Percentiles rank a stretch among this genome's conserved stretches.
Evolutionary conservation across 1,284 basidiomycete genomes (phyloP).

Genomic region (Trichosporon sp.): DNA sequence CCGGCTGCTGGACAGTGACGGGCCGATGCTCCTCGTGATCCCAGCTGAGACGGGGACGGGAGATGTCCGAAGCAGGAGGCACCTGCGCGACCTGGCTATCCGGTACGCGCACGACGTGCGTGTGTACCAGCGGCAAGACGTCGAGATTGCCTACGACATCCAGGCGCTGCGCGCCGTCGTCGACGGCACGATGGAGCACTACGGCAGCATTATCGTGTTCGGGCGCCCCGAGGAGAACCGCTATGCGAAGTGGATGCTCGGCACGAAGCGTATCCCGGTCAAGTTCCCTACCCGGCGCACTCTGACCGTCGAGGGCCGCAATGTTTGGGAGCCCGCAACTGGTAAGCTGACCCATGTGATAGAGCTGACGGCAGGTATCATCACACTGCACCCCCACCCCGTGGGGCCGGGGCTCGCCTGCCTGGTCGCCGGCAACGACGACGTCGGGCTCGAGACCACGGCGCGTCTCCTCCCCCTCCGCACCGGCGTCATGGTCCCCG

Average conservation of each 20-base stretch:
- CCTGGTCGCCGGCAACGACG: constrained; percentile 60
- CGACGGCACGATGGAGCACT: constrained; percentile 31
- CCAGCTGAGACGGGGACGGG: background rate
- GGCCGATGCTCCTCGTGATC: constrained; percentile 58
- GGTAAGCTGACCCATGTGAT: constrained; percentile 26
- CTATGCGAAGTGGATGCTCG: constrained; percentile 33
- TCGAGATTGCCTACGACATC: constrained; percentile 56
- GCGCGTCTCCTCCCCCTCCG: constrained; percentile 70
- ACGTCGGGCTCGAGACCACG: constrained; percentile 60
- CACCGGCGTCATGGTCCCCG: constrained; percentile 64
- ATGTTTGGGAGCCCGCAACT: constrained; percentile 36
- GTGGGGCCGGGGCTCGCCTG: constrained; percentile 50
- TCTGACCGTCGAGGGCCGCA: constrained; percentile 27
- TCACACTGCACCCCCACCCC: constrained; percentile 69
- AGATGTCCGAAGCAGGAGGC: background rate
- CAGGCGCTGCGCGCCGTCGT: constrained; percentile 46
- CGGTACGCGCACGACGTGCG: constrained; percentile 65
- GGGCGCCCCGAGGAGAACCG: constrained; percentile 43
- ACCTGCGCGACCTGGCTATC: constrained; percentile 55
- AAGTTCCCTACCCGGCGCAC: constrained; percentile 40
- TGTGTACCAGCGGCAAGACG: constrained; percentile 65
- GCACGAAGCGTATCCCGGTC: constrained; percentile 31
- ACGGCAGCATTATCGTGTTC: constrained; percentile 59
- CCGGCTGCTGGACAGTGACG: constrained; percentile 57
- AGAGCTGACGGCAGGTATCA: constrained; percentile 52